These are phyloP conservation scores for Colletotrichum limetticola DNA, from an alignment of 2,329 filamentous ascomycete species.

Conservation along the genomic window DNA sequence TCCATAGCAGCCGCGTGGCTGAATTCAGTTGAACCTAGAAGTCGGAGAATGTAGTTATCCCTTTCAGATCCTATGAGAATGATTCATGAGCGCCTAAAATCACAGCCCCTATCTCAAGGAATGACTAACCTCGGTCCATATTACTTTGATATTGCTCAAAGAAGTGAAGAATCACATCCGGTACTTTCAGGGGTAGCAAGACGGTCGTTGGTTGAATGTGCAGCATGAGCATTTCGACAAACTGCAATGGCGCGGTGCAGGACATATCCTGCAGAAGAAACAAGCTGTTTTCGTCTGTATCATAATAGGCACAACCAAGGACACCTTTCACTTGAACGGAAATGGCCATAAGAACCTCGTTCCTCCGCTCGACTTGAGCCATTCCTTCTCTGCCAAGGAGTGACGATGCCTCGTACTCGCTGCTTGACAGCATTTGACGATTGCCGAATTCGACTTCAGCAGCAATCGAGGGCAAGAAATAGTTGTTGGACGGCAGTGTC, in stretches of 20 bases:
- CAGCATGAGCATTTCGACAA: slow-evolving; percentile 65
- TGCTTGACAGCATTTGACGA: not conserved
- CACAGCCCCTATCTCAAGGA: not conserved
- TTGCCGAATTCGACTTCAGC: not conserved
- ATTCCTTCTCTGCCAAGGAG: not conserved
- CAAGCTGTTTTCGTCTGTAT: slow-evolving; percentile 74
- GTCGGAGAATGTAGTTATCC: slow-evolving; percentile 62
- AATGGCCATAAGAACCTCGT: slow-evolving; percentile 82
- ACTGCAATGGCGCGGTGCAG: not conserved
- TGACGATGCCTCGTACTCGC: not conserved
- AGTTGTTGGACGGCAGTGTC: not conserved
- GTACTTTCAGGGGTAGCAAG: slow-evolving; percentile 60
- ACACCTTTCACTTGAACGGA: slow-evolving; percentile 76
- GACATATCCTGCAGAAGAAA: slow-evolving; percentile 77
- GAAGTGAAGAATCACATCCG: slow-evolving; percentile 49
- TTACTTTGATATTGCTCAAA: slow-evolving; percentile 39
- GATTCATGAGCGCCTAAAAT: not conserved
- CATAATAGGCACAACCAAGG: slow-evolving; percentile 87
- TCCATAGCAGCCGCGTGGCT: slow-evolving; percentile 72
- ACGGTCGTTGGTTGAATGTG: slow-evolving; percentile 66
- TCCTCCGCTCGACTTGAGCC: slow-evolving; percentile 33
- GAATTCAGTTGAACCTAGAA: slow-evolving; percentile 79
- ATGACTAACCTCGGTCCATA: slow-evolving; percentile 26
- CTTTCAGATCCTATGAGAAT: not conserved
- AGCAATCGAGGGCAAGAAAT: not conserved